These are phyloP conservation scores for Penicillium janthinellum DNA, from an alignment of 2,329 filamentous ascomycete species.

Conservation along the genomic window DNA sequence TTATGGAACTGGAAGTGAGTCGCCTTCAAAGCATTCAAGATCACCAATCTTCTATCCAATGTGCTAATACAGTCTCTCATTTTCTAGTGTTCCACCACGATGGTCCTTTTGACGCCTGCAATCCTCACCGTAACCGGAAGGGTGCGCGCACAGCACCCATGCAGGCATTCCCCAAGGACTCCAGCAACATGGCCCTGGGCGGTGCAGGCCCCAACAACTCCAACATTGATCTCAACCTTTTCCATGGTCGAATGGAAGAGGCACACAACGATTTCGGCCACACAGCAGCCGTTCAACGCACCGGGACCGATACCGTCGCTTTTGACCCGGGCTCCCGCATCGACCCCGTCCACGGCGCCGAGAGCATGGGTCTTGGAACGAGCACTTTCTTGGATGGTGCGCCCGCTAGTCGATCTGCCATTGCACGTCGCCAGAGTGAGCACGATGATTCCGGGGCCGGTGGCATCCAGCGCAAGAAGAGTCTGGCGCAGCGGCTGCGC, in stretches of 20 bases:
- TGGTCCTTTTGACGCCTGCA: constrained; percentile 94
- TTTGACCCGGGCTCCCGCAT: constrained; percentile 71
- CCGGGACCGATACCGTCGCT: constrained; percentile 40
- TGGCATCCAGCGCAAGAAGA: constrained; percentile 87
- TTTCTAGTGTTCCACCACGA: constrained; percentile 89
- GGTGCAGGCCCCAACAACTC: constrained; percentile 82
- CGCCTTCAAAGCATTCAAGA: constrained; percentile 28
- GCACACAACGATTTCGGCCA: constrained; percentile 77
- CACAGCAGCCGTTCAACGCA: constrained; percentile 34
- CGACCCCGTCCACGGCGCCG: constrained; percentile 78
- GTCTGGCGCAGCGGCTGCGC: constrained; percentile 85
- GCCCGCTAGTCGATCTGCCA: constrained; percentile 77
- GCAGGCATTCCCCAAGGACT: constrained; percentile 92
- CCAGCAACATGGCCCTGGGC: constrained; percentile 87
- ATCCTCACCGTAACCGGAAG: constrained; percentile 88
- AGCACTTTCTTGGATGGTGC: constrained; percentile 95
- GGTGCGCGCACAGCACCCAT: constrained; percentile 84
- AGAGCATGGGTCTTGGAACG: constrained; percentile 82
- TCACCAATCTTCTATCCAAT: constrained; percentile 5
- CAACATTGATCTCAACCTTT: constrained; percentile 80
- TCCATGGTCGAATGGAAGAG: constrained; percentile 83
- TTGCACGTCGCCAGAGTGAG: constrained; percentile 74
- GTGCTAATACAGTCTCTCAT: neutral
- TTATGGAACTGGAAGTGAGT: constrained; percentile 84
- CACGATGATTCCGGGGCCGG: constrained; percentile 54